phyloP scores from a whole-genome alignment of 2,329 filamentous ascomycete genomes.

The Penicillium sp. region DNA sequence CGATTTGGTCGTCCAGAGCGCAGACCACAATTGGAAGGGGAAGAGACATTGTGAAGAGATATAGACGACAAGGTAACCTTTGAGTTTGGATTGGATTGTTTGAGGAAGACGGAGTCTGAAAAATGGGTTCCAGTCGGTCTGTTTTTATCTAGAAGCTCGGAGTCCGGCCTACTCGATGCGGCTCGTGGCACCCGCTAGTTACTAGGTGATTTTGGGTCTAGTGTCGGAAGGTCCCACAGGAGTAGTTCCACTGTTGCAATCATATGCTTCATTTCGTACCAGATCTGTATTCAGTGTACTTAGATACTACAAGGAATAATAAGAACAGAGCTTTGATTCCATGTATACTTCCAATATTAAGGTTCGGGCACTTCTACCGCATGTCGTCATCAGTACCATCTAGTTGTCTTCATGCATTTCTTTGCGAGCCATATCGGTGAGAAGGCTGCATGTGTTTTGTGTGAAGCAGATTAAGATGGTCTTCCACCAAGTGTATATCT shows the following conservation, averaged over 20 bases:
- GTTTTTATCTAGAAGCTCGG: slow-evolving; percentile 2
- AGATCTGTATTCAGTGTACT: too few relatives aligned
- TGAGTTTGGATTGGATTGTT: background rate
- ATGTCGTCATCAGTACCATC: background rate
- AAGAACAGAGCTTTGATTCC: too few relatives aligned
- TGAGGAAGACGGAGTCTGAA: background rate
- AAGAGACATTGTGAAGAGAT: slow-evolving; percentile 7
- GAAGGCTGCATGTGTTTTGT: too few relatives aligned
- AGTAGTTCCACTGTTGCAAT: too few relatives aligned
- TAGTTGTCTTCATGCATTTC: background rate
- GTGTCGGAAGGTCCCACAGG: background rate
- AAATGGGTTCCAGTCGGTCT: background rate
- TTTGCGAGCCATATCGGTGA: too few relatives aligned
- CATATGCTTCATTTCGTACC: too few relatives aligned
- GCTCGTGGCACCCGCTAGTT: background rate
- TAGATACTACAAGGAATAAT: too few relatives aligned
- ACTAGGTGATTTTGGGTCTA: background rate
- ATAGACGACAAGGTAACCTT: background rate
- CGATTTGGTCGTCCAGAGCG: slow-evolving; percentile 14
- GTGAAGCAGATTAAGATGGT: too few relatives aligned
- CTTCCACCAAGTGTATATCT: too few relatives aligned
- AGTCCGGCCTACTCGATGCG: slow-evolving; percentile 3
- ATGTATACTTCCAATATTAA: background rate
- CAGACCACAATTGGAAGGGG: slow-evolving; percentile 21
- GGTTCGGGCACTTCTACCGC: background rate